phyloP scores from a whole-genome alignment of 1,139 yeast species.

The Lodderomyces margitis region DNA sequence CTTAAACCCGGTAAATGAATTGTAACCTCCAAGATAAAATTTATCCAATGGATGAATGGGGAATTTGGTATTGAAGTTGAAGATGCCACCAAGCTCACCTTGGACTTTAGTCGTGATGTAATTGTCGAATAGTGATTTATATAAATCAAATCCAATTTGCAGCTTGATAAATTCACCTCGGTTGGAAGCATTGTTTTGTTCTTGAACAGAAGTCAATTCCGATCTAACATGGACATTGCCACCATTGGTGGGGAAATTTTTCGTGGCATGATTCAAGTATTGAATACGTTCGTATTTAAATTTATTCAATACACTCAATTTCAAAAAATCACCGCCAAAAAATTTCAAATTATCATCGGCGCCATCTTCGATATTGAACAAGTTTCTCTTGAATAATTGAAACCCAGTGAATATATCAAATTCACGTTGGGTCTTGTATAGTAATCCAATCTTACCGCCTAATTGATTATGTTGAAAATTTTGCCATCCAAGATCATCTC shows the following conservation, averaged over 20 bases:
- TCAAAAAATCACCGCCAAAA: constrained; percentile 35
- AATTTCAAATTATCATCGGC: constrained; percentile 34
- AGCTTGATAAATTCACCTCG: constrained; percentile 29
- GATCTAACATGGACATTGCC: constrained; percentile 19
- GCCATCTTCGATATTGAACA: constrained; percentile 42
- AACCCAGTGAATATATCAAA: constrained; percentile 37
- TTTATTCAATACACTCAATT: constrained; percentile 33
- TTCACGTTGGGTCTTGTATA: constrained; percentile 21
- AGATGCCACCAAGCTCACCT: constrained; percentile 37
- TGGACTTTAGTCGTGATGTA: constrained; percentile 36
- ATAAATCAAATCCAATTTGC: constrained; percentile 27
- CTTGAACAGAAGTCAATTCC: constrained; percentile 37
- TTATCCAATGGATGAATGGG: constrained; percentile 46
- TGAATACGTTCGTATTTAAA: constrained; percentile 23
- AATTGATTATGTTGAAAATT: constrained; percentile 28
- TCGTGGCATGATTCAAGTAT: constrained; percentile 25
- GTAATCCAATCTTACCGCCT: constrained; percentile 48
- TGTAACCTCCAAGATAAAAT: constrained; percentile 48
- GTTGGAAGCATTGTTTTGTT: constrained; percentile 23
- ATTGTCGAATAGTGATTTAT: constrained; percentile 38
- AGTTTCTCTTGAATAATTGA: constrained; percentile 39
- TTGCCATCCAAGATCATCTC: constrained; percentile 43
- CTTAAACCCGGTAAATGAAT: constrained; percentile 39
- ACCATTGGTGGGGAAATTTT: constrained; percentile 35
- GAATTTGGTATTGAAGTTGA: constrained; percentile 20